Percentiles rank a stretch among this genome's conserved stretches.
These are phyloP conservation scores for Pleurozium schreberi DNA, from an alignment of 225 moss, liverwort and hornwort species.

Conservation along the genomic window DNA sequence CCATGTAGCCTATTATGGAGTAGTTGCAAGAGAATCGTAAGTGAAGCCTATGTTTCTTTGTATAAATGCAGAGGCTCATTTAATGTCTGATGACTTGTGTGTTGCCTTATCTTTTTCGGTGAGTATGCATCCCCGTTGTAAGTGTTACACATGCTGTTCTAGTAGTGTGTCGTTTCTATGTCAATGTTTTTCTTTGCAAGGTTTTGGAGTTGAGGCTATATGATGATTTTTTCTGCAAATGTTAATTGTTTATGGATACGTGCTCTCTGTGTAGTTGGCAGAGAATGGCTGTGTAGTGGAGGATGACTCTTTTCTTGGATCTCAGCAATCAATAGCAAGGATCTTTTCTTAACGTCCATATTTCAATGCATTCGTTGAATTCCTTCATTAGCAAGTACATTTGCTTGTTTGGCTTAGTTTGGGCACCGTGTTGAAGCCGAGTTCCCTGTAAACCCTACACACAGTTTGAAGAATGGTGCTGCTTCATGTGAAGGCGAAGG, in stretches of 20 bases:
- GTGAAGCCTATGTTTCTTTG: not conserved
- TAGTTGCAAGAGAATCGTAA: not conserved
- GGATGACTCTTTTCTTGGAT: not conserved
- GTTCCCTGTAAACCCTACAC: not conserved
- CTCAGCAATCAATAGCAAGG: not conserved
- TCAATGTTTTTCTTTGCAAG: not conserved
- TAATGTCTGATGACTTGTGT: not conserved
- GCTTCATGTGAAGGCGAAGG: conserved; percentile 77
- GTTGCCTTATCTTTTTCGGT: not conserved
- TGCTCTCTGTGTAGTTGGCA: not conserved
- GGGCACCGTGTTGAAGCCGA: not conserved
- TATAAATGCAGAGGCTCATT: not conserved
- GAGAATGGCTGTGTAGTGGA: not conserved
- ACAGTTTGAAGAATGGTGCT: conserved; percentile 40
- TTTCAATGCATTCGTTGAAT: not conserved
- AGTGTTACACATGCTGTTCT: not conserved
- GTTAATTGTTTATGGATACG: not conserved
- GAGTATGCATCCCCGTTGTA: not conserved
- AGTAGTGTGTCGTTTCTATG: not conserved
- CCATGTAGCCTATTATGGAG: not conserved
- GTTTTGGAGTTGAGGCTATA: not conserved
- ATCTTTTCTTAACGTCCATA: not conserved
- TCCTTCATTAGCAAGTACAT: not conserved
- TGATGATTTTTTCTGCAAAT: not conserved
- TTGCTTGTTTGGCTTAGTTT: not conserved